phyloP scores from a whole-genome alignment of 1,139 yeast species.

The Debaryomyces udenii region DNA sequence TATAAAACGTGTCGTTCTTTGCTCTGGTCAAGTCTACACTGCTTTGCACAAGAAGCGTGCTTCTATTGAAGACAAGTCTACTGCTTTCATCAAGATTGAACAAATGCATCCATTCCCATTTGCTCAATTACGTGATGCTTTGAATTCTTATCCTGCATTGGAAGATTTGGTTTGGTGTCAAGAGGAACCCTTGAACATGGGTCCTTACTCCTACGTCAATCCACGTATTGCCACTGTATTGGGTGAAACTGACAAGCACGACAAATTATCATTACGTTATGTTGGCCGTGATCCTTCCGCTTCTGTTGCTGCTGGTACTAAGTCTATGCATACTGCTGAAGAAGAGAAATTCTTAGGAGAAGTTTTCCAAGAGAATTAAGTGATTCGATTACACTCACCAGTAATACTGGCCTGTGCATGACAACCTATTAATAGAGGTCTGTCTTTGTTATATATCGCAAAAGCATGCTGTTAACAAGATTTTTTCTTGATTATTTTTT shows the following conservation, averaged over 20 bases:
- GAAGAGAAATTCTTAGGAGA: conserved; percentile 85
- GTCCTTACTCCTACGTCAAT: conserved; percentile 75
- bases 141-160: conserved; percentile 77
- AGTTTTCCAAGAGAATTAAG: conserved; percentile 51
- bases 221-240: conserved; percentile 83
- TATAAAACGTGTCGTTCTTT: conserved; percentile 82
- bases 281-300: conserved; percentile 99
- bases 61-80: conserved; percentile 69
- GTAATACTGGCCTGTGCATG: conserved; percentile 5
- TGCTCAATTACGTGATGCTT: conserved; percentile 85
- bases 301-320: conserved; percentile 97
- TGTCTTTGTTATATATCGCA: conserved; percentile 8
- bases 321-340: conserved; percentile 84
- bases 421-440: conserved; percentile 3
- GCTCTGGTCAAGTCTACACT: conserved; percentile 94
- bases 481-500: background rate
- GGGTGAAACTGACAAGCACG: conserved; percentile 70
- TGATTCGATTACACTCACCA: conserved; percentile 9
- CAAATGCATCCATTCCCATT: conserved; percentile 99
- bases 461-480: background rate
- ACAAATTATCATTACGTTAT: conserved; percentile 66
- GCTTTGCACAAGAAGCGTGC: conserved; percentile 90
- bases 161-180: conserved; percentile 96
- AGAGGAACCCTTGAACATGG: conserved; percentile 99
- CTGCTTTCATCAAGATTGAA: conserved; percentile 89